A percentile compares a stretch with the other conserved stretches of the same genome.
phyloP scores from a whole-genome alignment of 352 stramenopile species.

The Phytophthora lateralis region DNA sequence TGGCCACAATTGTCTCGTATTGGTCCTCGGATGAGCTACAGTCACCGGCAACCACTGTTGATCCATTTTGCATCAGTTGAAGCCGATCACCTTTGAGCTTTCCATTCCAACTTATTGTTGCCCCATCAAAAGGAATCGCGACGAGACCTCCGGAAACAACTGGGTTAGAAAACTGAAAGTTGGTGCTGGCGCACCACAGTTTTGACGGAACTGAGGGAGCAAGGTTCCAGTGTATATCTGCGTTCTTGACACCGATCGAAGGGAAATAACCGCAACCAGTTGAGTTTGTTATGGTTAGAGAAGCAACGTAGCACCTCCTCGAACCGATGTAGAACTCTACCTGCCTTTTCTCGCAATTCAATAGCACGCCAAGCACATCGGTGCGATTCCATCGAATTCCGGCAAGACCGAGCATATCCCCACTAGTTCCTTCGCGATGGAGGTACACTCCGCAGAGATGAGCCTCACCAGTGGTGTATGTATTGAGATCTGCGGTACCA shows the following conservation, averaged over 20 bases:
- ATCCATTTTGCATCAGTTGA: constrained; percentile 53
- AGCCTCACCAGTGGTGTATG: constrained; percentile 20
- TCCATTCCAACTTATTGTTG: constrained; percentile 64
- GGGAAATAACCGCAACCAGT: constrained; percentile 48
- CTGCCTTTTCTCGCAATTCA: constrained; percentile 68
- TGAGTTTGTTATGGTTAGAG: constrained; percentile 26
- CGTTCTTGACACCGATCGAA: constrained; percentile 59
- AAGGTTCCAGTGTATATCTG: constrained; percentile 75
- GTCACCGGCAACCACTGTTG: constrained; percentile 61
- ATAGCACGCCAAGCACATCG: constrained; percentile 55
- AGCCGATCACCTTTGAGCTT: constrained; percentile 62
- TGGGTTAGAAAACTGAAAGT: constrained; percentile 59
- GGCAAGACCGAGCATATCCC: constrained; percentile 15
- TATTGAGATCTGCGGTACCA: constrained; percentile 68
- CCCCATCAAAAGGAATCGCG: constrained; percentile 60
- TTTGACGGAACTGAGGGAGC: constrained; percentile 58
- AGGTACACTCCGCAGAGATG: constrained; percentile 44
- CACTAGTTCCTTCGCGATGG: constrained; percentile 35
- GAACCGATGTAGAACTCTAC: constrained; percentile 63
- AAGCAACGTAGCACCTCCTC: constrained; percentile 42
- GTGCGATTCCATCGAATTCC: constrained; percentile 42
- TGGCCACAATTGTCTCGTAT: constrained; percentile 65
- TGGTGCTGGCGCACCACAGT: constrained; percentile 54
- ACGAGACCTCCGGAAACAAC: constrained; percentile 74
- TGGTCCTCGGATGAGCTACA: constrained; percentile 45